phyloP scores from a whole-genome alignment of 2,329 filamentous ascomycete species.

The Penicillium brasilianum region DNA sequence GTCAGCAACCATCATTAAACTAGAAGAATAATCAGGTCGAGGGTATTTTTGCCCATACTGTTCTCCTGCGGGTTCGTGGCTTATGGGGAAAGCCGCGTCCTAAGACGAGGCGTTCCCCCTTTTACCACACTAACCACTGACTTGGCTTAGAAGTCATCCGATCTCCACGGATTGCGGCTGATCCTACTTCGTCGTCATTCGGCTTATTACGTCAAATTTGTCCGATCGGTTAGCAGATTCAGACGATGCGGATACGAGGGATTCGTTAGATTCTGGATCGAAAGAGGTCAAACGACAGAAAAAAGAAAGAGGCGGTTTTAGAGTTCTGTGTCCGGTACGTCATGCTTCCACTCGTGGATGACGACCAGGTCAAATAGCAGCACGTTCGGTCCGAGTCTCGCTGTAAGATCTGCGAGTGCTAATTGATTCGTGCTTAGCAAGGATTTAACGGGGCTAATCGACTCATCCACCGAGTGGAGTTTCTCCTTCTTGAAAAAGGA shows the following conservation, averaged over 20 bases:
- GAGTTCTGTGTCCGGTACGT: background rate
- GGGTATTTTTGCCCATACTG: background rate
- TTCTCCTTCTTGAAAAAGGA: no score
- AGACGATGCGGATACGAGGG: no score
- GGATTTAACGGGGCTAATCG: no score
- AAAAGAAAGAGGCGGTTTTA: background rate
- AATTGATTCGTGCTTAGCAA: no score
- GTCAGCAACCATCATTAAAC: background rate
- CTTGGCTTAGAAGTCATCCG: constrained; percentile 3
- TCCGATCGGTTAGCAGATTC: background rate
- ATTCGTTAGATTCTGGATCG: background rate
- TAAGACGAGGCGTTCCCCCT: constrained; percentile 1
- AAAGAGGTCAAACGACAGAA: background rate
- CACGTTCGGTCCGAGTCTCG: background rate
- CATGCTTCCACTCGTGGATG: background rate
- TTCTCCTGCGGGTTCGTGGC: background rate
- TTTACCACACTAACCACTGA: background rate
- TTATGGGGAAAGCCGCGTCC: constrained; percentile 5
- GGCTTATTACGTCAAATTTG: constrained; percentile 3
- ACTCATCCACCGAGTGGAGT: no score
- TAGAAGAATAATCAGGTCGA: background rate
- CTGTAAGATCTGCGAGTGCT: background rate
- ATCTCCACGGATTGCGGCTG: background rate
- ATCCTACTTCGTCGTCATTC: constrained; percentile 6
- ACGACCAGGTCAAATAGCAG: background rate